Evolutionary conservation across 2,329 filamentous ascomycete species (phyloP), one percentile per base, ranked within the genome.

Genomic region (Neopestalotiopsis clavispora): DNA sequence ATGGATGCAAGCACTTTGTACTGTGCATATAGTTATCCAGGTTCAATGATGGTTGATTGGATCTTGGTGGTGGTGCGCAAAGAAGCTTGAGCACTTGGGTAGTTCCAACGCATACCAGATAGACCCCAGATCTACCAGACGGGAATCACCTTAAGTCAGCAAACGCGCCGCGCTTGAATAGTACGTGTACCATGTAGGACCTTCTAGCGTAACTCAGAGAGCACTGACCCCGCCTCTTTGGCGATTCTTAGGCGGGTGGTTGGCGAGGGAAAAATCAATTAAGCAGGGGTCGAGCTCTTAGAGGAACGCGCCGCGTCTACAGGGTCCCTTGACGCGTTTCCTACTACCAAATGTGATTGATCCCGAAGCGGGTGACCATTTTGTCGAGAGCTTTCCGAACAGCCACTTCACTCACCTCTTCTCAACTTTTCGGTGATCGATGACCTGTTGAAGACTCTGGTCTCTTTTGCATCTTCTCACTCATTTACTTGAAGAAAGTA

Each of bases 211-310:
- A n/a, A 9, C 45, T 23, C n/a, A n/a, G n/a, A n/a, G 3, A 52
- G 45, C 45, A 52, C 45, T 52, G 45, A 52, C 45, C 45, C 45
- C 45, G 45, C 45, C 45, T 9, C 45, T 17, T 49, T 13, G 42
- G 13, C 42, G 42, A 28, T 28, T 49, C 45, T 9, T 52, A 17
- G 40, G 20, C 32, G 28, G 64, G 64, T 34, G 64, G 64, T 52
- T 66, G 64, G 59, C 28, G 59, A 38, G 64, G 23, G 64, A 66
- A 58, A 66, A 66, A 66, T 38, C 64, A 66, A 45, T 66, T 66
- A 52, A 57, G 34, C 64, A 66, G n/a, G 64, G 64, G 28, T 66
- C 64, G 5, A 38, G 42, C 64, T 57, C 58, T 30, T 49, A 34
- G 52, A 28, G 23, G 23, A 40, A 62, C 59, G 59, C 64, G 64